Evolutionary conservation across 805 yeast species (phyloP).

Genomic region (Wickerhamomyces bisporus): DNA sequence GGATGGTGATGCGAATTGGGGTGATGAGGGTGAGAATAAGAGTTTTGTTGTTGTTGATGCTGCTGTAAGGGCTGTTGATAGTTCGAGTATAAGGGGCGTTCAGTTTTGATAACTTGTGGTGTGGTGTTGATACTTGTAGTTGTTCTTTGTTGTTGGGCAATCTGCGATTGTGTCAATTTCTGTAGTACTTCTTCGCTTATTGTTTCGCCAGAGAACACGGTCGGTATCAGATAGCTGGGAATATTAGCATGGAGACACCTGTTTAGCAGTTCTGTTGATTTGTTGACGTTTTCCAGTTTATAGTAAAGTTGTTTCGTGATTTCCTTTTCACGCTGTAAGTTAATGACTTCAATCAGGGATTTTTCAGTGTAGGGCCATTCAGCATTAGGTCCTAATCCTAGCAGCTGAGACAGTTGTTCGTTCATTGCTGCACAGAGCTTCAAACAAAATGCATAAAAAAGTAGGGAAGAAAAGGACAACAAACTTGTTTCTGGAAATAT

Average conservation of each 20-base stretch:
- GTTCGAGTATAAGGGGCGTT: background rate
- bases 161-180: constrained; percentile 9
- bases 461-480: too few species aligned
- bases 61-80: background rate
- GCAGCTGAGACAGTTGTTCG: constrained; percentile 15
- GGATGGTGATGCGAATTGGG: background rate
- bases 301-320: constrained; percentile 76
- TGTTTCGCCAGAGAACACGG: constrained; percentile 42
- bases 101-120: constrained; percentile 10
- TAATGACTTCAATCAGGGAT: constrained; percentile 19
- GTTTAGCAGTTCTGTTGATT: constrained; percentile 57
- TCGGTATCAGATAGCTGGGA: constrained; percentile 60
- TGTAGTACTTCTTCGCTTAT: constrained; percentile 16
- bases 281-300: constrained; percentile 54
- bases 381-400: constrained; percentile 20
- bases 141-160: constrained; percentile 8
- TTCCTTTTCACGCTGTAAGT: constrained; percentile 55
- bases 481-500: too few species aligned
- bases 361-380: constrained; percentile 23
- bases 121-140: constrained; percentile 8
- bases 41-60: constrained; percentile 2
- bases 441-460: too few species aligned
- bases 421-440: constrained; percentile 6
- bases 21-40: background rate
- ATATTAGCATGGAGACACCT: constrained; percentile 56